Evolutionary conservation across 805 yeast species (phyloP), one percentile per base, ranked within the genome.

Genomic region (Candida cerambycidarum): DNA sequence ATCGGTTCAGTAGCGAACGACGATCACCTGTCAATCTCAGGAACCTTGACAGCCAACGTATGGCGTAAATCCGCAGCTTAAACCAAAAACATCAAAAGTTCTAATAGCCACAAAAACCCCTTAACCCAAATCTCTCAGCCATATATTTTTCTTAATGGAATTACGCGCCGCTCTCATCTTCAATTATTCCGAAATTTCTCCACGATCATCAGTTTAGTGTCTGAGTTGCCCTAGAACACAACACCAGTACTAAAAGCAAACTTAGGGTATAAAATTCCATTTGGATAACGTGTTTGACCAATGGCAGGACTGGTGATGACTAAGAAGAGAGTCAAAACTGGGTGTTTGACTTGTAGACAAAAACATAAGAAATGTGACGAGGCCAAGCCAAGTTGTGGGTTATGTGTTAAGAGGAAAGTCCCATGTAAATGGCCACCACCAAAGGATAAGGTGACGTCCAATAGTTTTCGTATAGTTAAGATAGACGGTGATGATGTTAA

Each of bases 301-400:
- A 12, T 12, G 29, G 16, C 10, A 5, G 17, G n/a, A 27, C 21
- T 15, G n/a, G 31, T 10, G 9, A 6, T 9, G 2, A 14, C 13
- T 9, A 44, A 27, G 32, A 39, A 27, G 35, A 43, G 50, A 32
- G 45, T 35, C 14, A 48, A 38, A 24, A 52, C 55, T 11, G 55
- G 55, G 10, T 52, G 55, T 32, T 38, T 50, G n/a, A 44, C 38
- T 15, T 52, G 55, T 34, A 33, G 55, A 11, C 36, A 46, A 16
- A 43, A 39, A 11, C 52, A 52, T 35, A 50, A 52, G 39, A 52
- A 52, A 30, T 52, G 55, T 39, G 54, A 52, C 32, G 55, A 52
- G 25, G 19, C 14, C 10, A 52, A 48, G 32, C 55, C 55, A 2
- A 27, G 16, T 3, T 52, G 55, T 39, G 43, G 49, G 4, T 34